Evolutionary conservation across 1,139 yeast genomes (phyloP).

Genomic region (Yamadazyma pseudoaaseri): DNA sequence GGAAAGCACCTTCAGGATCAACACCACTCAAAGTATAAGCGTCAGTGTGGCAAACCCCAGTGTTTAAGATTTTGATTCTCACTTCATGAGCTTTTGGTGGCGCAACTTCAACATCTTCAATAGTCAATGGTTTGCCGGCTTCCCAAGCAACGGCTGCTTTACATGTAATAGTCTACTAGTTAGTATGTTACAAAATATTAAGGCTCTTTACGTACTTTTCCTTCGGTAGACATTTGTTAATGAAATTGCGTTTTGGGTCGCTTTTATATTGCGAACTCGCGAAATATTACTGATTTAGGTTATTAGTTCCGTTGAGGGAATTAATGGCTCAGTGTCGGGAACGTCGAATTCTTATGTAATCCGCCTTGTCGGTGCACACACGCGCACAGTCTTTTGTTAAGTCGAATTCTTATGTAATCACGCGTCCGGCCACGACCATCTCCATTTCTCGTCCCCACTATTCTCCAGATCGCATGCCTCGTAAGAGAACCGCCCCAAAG

Average conservation of each 20-base stretch:
- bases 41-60: slow-evolving; percentile 98
- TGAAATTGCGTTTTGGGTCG: neutral
- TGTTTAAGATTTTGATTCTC: slow-evolving; percentile 79
- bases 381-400: too few species aligned
- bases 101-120: slow-evolving; percentile 86
- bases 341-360: too few species aligned
- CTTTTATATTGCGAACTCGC: neutral
- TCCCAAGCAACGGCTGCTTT: slow-evolving; percentile 98
- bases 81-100: slow-evolving; percentile 98
- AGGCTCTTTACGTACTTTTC: slow-evolving; percentile 32
- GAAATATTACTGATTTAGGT: neutral
- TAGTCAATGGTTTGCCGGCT: slow-evolving; percentile 78
- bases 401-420: too few species aligned
- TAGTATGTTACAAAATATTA: slow-evolving; percentile 9
- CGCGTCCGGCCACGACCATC: too few species aligned
- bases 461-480: slow-evolving; percentile 2
- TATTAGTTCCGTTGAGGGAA: neutral
- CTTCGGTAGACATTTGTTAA: slow-evolving; percentile 20
- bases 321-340: too few species aligned
- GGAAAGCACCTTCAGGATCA: slow-evolving; percentile 97
- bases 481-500: slow-evolving; percentile 1
- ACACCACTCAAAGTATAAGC: slow-evolving; percentile 92
- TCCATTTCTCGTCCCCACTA: too few species aligned
- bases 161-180: slow-evolving; percentile 69
- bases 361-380: too few species aligned